phyloP scores from a whole-genome alignment of 148 eudicot species.

The Camellia granthamiana region DNA sequence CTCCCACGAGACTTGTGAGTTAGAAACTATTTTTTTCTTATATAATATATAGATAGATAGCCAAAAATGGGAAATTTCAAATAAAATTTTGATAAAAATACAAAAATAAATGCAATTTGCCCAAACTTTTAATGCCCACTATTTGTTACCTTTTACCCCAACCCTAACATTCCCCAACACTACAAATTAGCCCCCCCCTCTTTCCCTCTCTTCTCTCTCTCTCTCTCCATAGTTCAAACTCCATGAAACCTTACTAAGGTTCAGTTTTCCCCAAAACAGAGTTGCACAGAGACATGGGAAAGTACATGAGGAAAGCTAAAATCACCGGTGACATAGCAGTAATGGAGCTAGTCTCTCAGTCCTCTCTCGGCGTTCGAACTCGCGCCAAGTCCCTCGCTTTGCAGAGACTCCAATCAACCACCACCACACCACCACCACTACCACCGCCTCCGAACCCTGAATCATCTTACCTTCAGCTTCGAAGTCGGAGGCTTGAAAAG shows the following conservation, averaged over 20 bases:
- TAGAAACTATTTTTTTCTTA: too few relatives aligned
- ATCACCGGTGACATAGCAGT: conserved; percentile 49
- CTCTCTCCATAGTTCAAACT: not conserved
- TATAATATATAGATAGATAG: too few relatives aligned
- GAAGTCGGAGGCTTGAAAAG: conserved; percentile 66
- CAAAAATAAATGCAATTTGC: too few relatives aligned
- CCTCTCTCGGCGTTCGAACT: conserved; percentile 69
- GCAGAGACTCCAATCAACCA: conserved; percentile 29
- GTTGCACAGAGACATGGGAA: conserved; percentile 37
- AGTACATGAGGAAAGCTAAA: conserved; percentile 69
- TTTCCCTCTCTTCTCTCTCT: not conserved
- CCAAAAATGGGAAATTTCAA: too few relatives aligned
- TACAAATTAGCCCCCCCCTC: not conserved
- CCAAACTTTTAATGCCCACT: too few relatives aligned
- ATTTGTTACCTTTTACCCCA: not conserved
- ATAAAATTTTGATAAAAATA: too few relatives aligned
- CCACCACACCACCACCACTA: conserved; percentile 1
- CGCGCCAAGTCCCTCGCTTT: conserved; percentile 79
- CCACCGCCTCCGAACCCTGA: conserved; percentile 30
- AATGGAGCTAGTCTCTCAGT: conserved; percentile 54
- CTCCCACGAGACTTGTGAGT: too few relatives aligned
- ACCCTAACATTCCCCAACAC: conserved; percentile 6
- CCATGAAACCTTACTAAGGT: not conserved
- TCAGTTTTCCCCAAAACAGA: not conserved
- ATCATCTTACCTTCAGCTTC: conserved; percentile 67